phyloP scores from a whole-genome alignment of 306 rosid genomes.

The Rosa lucieae region DNA sequence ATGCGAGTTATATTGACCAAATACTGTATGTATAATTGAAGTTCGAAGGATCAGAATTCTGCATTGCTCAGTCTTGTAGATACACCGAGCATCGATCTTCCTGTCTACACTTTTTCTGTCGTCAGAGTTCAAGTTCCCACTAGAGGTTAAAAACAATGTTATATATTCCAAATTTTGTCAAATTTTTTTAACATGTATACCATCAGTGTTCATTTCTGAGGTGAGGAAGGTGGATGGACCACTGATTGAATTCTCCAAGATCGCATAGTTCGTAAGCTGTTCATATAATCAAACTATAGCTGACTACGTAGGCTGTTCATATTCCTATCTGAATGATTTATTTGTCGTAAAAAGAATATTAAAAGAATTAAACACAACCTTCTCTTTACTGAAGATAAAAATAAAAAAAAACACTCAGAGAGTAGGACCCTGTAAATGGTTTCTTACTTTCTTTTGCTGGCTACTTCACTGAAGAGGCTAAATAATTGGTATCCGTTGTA shows the following conservation, averaged over 20 bases:
- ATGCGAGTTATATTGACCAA: neutral
- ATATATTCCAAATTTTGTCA: neutral
- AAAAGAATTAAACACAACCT: too few relatives aligned
- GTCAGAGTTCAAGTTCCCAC: neutral
- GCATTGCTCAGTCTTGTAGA: neutral
- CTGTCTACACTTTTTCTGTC: neutral
- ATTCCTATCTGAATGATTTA: neutral
- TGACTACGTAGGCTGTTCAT: neutral
- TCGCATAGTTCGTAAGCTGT: neutral
- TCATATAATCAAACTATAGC: neutral
- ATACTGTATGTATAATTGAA: neutral
- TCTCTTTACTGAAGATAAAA: neutral
- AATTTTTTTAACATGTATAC: neutral
- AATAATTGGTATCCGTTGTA: neutral
- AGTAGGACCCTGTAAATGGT: neutral
- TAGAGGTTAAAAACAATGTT: neutral
- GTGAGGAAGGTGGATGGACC: neutral
- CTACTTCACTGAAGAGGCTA: neutral
- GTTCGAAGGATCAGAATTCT: neutral
- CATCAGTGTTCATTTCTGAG: neutral
- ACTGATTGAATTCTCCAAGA: neutral
- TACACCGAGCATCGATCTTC: neutral
- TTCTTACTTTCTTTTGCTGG: neutral
- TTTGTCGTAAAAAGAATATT: too few relatives aligned
- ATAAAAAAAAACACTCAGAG: neutral